Base-by-base conservation (phyloP, 331 rosid genomes). In the Rhamnella rubrinervis region DNA sequence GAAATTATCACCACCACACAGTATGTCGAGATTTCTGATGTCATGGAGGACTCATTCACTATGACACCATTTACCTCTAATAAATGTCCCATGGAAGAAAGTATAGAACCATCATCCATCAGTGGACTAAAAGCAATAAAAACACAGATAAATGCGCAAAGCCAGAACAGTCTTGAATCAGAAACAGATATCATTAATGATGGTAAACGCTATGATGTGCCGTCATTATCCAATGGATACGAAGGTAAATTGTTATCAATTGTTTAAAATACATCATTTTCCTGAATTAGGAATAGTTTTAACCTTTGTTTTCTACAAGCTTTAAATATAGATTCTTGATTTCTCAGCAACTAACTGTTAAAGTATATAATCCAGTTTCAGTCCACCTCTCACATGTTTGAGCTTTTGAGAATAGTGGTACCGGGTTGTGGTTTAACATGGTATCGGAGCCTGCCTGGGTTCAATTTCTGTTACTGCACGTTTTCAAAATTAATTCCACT, bases 11-110 rank as follows among this genome's bases (percentile, higher is more conserved):
- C 92, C 44, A 91, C 99, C 41, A 8, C 90, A 59, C 93, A 95
- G 17, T 95, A 91, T 35, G 97, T 95, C 74, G 99, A 95, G 86
- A 95, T 95, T 77, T 77, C 99, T 75, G 99, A 87, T 82, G 99
- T 91, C 37, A 86, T 80, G 87, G 96, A 89, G 21, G 98, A 93
- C 47, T 89, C 97, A 18, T 93, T 93, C 71, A 87, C 97, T 41
- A 93, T 93, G 92, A 82, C 84, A 61, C 96, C 98, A n/a, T 88
- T 88, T 67, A 59, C 95, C 39, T 68, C 96, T 31, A 85, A 78
- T 58, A 84, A 86, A 80, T 83, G 84, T 6, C 64, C 87, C n/a
- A 61, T 78, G 70, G 91, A 82, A 73, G 96, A 81, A 75, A 85
- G 76, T 76, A 65, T 70, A 55, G 93, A 83, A 73, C 84, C 86